These are phyloP conservation scores for Colletotrichum sp. DNA, from an alignment of 2,329 filamentous ascomycete genomes.

Conservation along the genomic window DNA sequence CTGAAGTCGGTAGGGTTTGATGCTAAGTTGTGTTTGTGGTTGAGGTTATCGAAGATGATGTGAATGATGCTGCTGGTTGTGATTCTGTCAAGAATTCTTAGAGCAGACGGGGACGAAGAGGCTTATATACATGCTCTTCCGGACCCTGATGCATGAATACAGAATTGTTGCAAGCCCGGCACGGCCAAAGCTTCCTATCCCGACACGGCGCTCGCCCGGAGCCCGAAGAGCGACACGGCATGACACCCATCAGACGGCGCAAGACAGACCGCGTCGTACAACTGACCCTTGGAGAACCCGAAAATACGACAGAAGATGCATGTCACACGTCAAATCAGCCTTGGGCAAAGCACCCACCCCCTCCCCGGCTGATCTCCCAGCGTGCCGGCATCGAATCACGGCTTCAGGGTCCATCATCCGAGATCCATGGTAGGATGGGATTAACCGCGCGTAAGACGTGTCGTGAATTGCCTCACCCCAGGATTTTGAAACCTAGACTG, in stretches of 20 bases:
- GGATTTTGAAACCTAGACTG: neutral
- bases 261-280: neutral
- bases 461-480: neutral
- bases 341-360: neutral
- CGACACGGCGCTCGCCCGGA: neutral
- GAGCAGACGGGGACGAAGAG: neutral
- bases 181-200: neutral
- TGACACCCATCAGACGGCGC: neutral
- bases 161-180: neutral
- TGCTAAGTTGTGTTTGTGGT: neutral
- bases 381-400: neutral
- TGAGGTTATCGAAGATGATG: neutral
- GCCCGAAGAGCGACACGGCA: neutral
- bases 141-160: neutral
- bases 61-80: neutral
- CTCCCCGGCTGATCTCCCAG: neutral
- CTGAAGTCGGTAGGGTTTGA: neutral
- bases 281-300: neutral
- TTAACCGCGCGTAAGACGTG: neutral
- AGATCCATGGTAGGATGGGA: neutral
- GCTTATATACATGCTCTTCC: neutral
- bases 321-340: neutral
- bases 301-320: neutral
- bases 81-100: rapidly evolving
- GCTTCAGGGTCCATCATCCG: neutral